Percentiles rank a stretch among this genome's conserved stretches.
Conservation (phyloP, 2,329 filamentous ascomycete species). For the Penicillium sp. region DNA sequence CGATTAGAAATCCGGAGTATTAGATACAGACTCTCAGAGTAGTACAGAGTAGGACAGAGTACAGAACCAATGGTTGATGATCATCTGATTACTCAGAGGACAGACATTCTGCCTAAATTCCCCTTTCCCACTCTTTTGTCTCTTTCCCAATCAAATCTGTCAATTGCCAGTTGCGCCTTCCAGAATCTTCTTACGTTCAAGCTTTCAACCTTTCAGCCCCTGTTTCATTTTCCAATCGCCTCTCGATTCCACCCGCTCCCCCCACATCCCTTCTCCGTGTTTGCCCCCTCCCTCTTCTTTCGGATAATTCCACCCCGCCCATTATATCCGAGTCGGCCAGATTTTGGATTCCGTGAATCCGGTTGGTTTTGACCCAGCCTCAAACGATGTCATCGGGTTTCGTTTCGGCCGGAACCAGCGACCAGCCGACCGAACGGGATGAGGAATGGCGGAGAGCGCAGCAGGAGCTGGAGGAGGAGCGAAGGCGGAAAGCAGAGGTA, state of each 20-base stretch:
- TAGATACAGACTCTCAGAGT: no score
- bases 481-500: conserved; percentile 44
- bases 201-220: not conserved
- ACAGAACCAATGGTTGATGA: no score
- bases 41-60: no score
- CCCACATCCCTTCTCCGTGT: not conserved
- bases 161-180: not conserved
- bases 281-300: not conserved
- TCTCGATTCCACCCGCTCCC: no score
- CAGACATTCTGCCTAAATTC: conserved; percentile 5
- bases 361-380: conserved; percentile 4
- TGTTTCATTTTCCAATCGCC: conserved; percentile 2
- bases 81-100: no score
- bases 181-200: conserved; percentile 1
- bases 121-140: not conserved
- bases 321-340: conserved; percentile 16
- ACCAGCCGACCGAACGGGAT: conserved; percentile 40
- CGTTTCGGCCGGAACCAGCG: conserved; percentile 43
- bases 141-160: conserved; percentile 1
- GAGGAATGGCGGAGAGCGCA: conserved; percentile 45
- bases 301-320: conserved; percentile 16
- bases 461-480: conserved; percentile 46
- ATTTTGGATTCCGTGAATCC: not conserved
- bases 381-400: conserved; percentile 46
- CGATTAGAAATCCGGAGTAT: no score